Conservation (phyloP, 2,329 filamentous ascomycete species). For the Parafenestella ontariensis region DNA sequence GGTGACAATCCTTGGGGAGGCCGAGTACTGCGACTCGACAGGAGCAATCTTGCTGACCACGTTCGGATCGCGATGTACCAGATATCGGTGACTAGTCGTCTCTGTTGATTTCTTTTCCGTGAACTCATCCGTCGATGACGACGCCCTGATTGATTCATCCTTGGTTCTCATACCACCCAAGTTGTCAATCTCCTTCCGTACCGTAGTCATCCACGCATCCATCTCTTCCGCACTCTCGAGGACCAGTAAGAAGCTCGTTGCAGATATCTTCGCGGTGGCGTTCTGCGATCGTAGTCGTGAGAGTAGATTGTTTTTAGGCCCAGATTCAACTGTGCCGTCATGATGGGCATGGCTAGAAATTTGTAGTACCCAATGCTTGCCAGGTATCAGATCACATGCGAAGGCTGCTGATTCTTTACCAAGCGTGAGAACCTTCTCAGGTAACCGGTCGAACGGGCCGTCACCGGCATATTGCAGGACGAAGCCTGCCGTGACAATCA, state of each 20-base stretch:
- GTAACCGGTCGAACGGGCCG: constrained; percentile 73
- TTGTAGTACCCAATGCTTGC: constrained; percentile 80
- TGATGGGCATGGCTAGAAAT: constrained; percentile 71
- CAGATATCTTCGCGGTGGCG: constrained; percentile 61
- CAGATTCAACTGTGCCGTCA: constrained; percentile 57
- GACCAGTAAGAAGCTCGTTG: constrained; percentile 73
- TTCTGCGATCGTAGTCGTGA: constrained; percentile 69
- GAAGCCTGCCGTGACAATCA: constrained; percentile 74
- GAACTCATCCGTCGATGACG: constrained; percentile 36
- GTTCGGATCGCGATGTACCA: constrained; percentile 44
- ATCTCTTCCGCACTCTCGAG: constrained; percentile 76
- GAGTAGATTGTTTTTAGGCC: constrained; percentile 65
- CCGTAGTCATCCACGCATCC: constrained; percentile 74
- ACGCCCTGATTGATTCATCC: constrained; percentile 36
- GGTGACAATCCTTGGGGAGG: constrained; percentile 38
- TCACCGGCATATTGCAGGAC: constrained; percentile 77
- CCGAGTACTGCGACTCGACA: constrained; percentile 35
- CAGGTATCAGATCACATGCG: constrained; percentile 79
- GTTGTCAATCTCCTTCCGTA: constrained; percentile 74
- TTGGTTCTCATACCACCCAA: constrained; percentile 68
- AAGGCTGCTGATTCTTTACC: constrained; percentile 80
- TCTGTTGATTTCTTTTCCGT: constrained; percentile 33
- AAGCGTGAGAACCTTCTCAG: constrained; percentile 76
- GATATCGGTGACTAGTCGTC: constrained; percentile 47
- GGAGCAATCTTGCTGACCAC: constrained; percentile 39